phyloP scores from a whole-genome alignment of 331 rosid species.

The Arachis monticola region DNA sequence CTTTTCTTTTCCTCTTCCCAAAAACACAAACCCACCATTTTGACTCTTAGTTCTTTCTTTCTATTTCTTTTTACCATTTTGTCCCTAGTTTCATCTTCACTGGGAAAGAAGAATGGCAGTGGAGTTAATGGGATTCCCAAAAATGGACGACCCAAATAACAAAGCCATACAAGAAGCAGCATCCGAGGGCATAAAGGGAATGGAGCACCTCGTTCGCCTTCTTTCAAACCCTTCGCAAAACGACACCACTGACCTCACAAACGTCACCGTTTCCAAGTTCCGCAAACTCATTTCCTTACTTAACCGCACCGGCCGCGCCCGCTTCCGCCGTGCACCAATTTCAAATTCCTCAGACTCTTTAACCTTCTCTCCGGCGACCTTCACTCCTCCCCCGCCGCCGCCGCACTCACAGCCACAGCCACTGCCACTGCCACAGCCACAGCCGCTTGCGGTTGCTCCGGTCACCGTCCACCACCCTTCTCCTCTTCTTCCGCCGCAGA shows the following conservation, averaged over 20 bases:
- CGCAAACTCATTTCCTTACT: constrained; percentile 66
- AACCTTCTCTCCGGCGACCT: constrained; percentile 35
- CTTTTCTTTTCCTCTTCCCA: background rate
- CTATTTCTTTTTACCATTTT: background rate
- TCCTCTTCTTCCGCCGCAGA: constrained; percentile 42
- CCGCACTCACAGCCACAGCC: background rate
- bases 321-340: constrained; percentile 84
- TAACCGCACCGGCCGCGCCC: constrained; percentile 87
- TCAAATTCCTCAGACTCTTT: constrained; percentile 29
- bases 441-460: constrained; percentile 25
- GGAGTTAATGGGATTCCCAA: constrained; percentile 66
- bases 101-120: constrained; percentile 52
- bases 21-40: background rate
- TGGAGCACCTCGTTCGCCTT: constrained; percentile 68
- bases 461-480: constrained; percentile 33
- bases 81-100: no score
- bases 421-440: background rate
- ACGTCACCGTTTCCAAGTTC: constrained; percentile 72
- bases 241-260: constrained; percentile 65
- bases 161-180: constrained; percentile 83
- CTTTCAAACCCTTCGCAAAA: constrained; percentile 58
- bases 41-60: background rate
- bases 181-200: constrained; percentile 68
- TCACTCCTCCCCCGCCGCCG: constrained; percentile 19
- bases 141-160: constrained; percentile 62